These are phyloP conservation scores for Acanthamoeba castellanii DNA, from an alignment of 208 protist genomes.

Conservation along the genomic window DNA sequence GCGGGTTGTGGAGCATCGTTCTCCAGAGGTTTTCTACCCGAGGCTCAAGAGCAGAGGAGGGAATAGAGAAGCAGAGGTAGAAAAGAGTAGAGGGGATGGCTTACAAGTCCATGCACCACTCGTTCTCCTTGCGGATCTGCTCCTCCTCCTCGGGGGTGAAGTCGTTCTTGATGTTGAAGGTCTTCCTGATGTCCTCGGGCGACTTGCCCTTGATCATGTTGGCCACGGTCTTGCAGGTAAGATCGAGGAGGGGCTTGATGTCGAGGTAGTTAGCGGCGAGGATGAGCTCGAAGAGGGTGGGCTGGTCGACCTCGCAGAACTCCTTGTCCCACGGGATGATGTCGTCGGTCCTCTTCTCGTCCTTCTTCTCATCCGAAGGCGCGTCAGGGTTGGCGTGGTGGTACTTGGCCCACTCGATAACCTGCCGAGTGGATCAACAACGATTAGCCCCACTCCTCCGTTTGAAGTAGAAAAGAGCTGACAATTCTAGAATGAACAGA, in stretches of 20 bases:
- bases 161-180: slow-evolving; percentile 94
- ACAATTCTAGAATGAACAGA: too few relatives aligned
- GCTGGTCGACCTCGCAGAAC: slow-evolving; percentile 91
- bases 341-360: slow-evolving; percentile 86
- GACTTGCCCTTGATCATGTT: slow-evolving; percentile 92
- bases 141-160: slow-evolving; percentile 93
- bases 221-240: slow-evolving; percentile 92
- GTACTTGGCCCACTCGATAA: slow-evolving; percentile 90
- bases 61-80: background rate
- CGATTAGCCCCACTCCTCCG: background rate
- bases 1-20: background rate
- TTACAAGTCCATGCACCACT: slow-evolving; percentile 86
- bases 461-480: too few relatives aligned
- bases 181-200: slow-evolving; percentile 92
- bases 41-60: background rate
- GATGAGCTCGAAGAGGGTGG: slow-evolving; percentile 89
- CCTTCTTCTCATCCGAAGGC: slow-evolving; percentile 82
- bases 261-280: slow-evolving; percentile 92
- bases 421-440: slow-evolving; percentile 73
- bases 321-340: slow-evolving; percentile 89
- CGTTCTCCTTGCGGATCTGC: slow-evolving; percentile 88
- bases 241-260: slow-evolving; percentile 92
- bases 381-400: slow-evolving; percentile 86
- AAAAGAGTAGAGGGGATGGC: background rate
- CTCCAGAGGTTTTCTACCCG: background rate